These are phyloP conservation scores for Nannizziopsis arthrosporioides DNA, from an alignment of 2,329 filamentous ascomycete genomes.

Conservation along the genomic window DNA sequence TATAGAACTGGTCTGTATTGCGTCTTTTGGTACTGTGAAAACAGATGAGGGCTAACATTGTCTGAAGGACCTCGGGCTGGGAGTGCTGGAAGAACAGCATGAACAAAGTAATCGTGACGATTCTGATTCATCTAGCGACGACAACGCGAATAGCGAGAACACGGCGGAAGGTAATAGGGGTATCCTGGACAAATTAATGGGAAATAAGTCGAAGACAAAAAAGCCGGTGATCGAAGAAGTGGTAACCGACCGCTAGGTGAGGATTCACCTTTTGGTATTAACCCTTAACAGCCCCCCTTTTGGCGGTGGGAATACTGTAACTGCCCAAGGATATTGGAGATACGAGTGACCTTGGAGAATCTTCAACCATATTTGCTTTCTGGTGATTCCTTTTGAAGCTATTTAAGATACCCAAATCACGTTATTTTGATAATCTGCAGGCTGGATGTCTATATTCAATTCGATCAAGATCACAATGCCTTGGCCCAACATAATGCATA, in stretches of 20 bases:
- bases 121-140: constrained; percentile 11
- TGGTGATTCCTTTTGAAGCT: neutral
- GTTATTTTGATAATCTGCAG: neutral
- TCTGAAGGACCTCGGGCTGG: constrained; percentile 33
- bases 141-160: neutral
- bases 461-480: neutral
- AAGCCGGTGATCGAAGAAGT: constrained; percentile 32
- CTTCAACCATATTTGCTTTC: no score
- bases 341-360: no score
- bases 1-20: constrained; percentile 17
- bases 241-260: neutral
- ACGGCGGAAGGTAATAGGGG: constrained; percentile 18
- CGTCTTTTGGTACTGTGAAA: neutral
- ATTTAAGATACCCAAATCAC: neutral
- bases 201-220: constrained; percentile 21
- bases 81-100: constrained; percentile 34
- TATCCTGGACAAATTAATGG: constrained; percentile 30
- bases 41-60: constrained; percentile 9
- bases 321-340: no score
- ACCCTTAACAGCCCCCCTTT: no score
- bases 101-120: constrained; percentile 14
- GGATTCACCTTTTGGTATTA: neutral
- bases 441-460: neutral
- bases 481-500: neutral
- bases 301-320: no score